Evolutionary conservation across 139 green algal species (phyloP).

Genomic region (Pseudopediastrum boryanum): DNA sequence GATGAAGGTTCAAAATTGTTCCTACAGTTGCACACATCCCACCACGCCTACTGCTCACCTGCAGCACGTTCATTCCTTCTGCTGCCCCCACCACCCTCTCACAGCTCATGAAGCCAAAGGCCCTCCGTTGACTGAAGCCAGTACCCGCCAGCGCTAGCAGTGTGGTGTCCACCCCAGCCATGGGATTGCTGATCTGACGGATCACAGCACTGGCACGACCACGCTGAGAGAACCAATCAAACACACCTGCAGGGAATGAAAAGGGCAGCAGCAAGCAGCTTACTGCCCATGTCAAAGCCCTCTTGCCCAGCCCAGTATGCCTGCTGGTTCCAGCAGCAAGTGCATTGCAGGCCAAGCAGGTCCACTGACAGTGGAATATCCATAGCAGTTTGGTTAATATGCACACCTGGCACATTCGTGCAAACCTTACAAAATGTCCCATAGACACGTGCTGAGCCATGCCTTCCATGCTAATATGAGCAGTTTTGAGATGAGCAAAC

Average conservation of each 20-base stretch:
- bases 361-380: background rate
- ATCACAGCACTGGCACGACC: slow-evolving; percentile 76
- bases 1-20: too few relatives aligned
- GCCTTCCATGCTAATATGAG: background rate
- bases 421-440: background rate
- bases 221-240: slow-evolving; percentile 76
- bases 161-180: slow-evolving; percentile 94
- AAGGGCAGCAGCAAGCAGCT: background rate
- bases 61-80: slow-evolving; percentile 97
- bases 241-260: slow-evolving; percentile 58
- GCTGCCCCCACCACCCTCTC: slow-evolving; percentile 88
- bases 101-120: slow-evolving; percentile 97
- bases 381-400: background rate
- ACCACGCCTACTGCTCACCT: too few relatives aligned
- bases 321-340: background rate
- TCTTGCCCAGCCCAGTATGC: background rate
- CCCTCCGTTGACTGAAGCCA: slow-evolving; percentile 55
- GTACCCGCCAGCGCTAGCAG: slow-evolving; percentile 90
- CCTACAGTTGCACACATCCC: too few relatives aligned
- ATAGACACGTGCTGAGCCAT: background rate
- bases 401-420: background rate
- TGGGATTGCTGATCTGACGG: slow-evolving; percentile 97
- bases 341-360: background rate
- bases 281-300: background rate
- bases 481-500: background rate